Percentiles rank a stretch among this genome's conserved stretches.
Conservation (phyloP, 371 early-diverging fungal genomes). For the Mucor indicus region DNA sequence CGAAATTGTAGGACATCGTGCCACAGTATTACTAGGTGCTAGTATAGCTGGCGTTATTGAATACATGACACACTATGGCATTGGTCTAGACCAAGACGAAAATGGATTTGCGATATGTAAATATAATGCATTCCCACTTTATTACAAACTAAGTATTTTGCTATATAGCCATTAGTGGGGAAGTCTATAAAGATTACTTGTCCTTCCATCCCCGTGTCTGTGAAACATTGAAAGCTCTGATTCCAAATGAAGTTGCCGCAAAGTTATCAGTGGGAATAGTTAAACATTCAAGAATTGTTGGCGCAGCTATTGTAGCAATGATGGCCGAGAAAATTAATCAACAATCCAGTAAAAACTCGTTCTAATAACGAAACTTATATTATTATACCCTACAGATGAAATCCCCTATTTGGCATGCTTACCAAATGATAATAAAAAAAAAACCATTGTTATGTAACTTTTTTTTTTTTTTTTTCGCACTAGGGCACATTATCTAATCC, state of each 20-base stretch:
- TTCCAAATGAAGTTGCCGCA: slow-evolving; percentile 38
- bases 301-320: slow-evolving; percentile 53
- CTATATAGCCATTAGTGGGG: slow-evolving; percentile 40
- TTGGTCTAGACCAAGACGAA: slow-evolving; percentile 25
- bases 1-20: slow-evolving; percentile 40
- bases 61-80: slow-evolving; percentile 32
- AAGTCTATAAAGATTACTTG: slow-evolving; percentile 45
- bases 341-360: too few relatives aligned
- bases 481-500: too few relatives aligned
- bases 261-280: slow-evolving; percentile 45
- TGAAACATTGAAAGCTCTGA: slow-evolving; percentile 35
- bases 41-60: slow-evolving; percentile 40
- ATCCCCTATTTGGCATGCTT: too few relatives aligned
- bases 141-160: neutral
- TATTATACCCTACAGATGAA: too few relatives aligned
- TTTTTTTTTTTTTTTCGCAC: too few relatives aligned
- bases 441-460: too few relatives aligned
- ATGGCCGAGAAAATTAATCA: slow-evolving; percentile 40
- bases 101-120: slow-evolving; percentile 43
- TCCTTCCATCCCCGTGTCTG: slow-evolving; percentile 50
- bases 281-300: slow-evolving; percentile 45
- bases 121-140: slow-evolving; percentile 1
- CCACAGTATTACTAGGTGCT: slow-evolving; percentile 39
- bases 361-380: too few relatives aligned
- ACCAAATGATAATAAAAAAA: too few relatives aligned